These are phyloP conservation scores for Penicillium verrucosum DNA, from an alignment of 2,329 filamentous ascomycete genomes.

Conservation along the genomic window DNA sequence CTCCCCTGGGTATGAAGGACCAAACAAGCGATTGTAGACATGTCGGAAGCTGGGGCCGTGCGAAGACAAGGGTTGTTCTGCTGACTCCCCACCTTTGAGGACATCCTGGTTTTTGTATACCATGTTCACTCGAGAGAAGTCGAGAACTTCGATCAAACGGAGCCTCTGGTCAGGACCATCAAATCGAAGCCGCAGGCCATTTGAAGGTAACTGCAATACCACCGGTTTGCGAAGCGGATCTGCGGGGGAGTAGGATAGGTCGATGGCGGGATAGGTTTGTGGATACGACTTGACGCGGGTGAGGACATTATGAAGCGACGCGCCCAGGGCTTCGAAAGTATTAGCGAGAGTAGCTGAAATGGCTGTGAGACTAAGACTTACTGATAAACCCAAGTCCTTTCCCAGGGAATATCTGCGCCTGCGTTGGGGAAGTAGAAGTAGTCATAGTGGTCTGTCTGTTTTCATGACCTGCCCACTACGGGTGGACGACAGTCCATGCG, in stretches of 20 bases:
- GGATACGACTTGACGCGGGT: constrained; percentile 86
- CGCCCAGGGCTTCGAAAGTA: constrained; percentile 67
- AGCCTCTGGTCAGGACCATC: constrained; percentile 90
- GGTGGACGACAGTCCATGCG: neutral
- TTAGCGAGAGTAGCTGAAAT: constrained; percentile 22
- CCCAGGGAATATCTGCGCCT: constrained; percentile 64
- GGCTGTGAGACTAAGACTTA: constrained; percentile 30
- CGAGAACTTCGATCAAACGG: constrained; percentile 82
- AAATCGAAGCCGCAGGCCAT: constrained; percentile 86
- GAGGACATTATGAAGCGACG: constrained; percentile 85
- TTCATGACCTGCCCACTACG: constrained; percentile 1
- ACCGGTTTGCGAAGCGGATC: constrained; percentile 73
- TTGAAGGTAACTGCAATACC: constrained; percentile 71
- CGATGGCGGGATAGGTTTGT: constrained; percentile 74
- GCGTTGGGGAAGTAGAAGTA: constrained; percentile 31
- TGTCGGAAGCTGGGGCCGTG: constrained; percentile 76
- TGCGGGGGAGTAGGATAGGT: constrained; percentile 74
- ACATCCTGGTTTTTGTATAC: constrained; percentile 80
- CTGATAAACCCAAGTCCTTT: constrained; percentile 63
- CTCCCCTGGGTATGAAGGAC: constrained; percentile 90
- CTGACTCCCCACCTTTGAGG: constrained; percentile 53
- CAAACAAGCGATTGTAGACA: constrained; percentile 89
- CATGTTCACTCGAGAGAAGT: constrained; percentile 82
- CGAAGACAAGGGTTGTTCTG: constrained; percentile 33
- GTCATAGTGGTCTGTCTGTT: constrained; percentile 32